Conservation (phyloP, 2,329 filamentous ascomycete genomes). For the Scedosporium aurantiacum region DNA sequence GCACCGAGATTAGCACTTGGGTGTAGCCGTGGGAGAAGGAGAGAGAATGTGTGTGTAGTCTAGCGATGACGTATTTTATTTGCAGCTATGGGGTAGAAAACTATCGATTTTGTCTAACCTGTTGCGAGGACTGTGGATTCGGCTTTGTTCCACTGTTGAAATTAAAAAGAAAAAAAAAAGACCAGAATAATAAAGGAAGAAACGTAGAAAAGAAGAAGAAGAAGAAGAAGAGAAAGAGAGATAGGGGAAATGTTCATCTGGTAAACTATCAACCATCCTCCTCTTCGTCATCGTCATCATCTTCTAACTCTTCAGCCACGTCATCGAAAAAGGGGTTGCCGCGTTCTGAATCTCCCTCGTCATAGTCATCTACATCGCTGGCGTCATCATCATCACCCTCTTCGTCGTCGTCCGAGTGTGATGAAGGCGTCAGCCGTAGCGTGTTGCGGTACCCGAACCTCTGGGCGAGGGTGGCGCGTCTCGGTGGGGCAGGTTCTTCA, state of each 20-base stretch:
- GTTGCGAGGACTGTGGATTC: conserved; percentile 60
- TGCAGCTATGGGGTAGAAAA: no score
- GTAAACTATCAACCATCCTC: not conserved
- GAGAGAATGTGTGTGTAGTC: no score
- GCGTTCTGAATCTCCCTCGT: not conserved
- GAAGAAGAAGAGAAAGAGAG: not conserved
- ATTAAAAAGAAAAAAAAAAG: no score
- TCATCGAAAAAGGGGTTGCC: not conserved
- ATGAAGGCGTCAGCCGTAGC: not conserved
- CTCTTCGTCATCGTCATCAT: not conserved
- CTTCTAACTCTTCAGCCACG: not conserved
- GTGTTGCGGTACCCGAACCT: not conserved
- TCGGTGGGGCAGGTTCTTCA: not conserved
- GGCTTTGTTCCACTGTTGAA: conserved; percentile 44
- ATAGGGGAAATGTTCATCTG: not conserved
- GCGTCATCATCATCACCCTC: not conserved
- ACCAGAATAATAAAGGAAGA: no score
- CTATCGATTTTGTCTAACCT: conserved; percentile 55
- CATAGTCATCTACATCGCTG: not conserved
- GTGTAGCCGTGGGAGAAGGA: no score
- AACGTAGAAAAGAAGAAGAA: not conserved
- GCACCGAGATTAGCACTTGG: no score
- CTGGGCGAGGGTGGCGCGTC: not conserved
- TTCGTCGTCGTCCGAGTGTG: not conserved
- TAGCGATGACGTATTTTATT: no score